Base-by-base conservation (phyloP, 257 asterid genomes). In the Solanum medicagineum region DNA sequence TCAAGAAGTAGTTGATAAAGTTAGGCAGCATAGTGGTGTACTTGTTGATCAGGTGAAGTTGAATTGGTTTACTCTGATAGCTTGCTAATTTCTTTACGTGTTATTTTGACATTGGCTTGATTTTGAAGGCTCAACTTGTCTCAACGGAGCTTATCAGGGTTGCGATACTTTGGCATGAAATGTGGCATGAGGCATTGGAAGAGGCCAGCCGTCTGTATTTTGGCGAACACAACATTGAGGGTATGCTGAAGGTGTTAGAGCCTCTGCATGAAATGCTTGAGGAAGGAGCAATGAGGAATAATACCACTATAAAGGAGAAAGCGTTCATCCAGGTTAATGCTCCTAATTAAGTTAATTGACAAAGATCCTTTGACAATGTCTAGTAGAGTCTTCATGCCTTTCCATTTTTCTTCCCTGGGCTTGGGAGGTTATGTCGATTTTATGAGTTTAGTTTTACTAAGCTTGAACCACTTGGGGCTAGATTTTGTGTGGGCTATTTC, bases 121-220 rank as follows among this genome's bases (percentile, higher is more conserved):
- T 79, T 85, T 84, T 84, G 40, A 88, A 97, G 99, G 99, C 99
- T 62, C 99, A 95, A 94, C 99, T 97, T 74, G 98, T 97, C 80
- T 97, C 99, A 10, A 92, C 91, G 85, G 99, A 97, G 94, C 93
- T 97, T 92, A 93, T 97, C 69, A 93, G 99, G 89, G 98, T 97
- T 80, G 99, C 99, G 74, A 97, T 97, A 90, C 97, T 97, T 84
- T 97, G 98, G 99, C 99, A 95, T 90, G 99, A 97, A 92, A 91
- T 91, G 98, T 97, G 98, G 99, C 99, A 97, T 84, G 99, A 95
- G 88, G 99, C 93, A 81, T 88, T 97, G 87, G 99, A 97, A 91
- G 99, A 97, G 93, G 99, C 99, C 12, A 97, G 99, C 85, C 99
- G 99, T 88, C 86, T 97, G 84, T 97, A 95, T 89, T 97, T 97